phyloP scores from a whole-genome alignment of 2,329 filamentous ascomycete species.

The Botrytis paeoniae region DNA sequence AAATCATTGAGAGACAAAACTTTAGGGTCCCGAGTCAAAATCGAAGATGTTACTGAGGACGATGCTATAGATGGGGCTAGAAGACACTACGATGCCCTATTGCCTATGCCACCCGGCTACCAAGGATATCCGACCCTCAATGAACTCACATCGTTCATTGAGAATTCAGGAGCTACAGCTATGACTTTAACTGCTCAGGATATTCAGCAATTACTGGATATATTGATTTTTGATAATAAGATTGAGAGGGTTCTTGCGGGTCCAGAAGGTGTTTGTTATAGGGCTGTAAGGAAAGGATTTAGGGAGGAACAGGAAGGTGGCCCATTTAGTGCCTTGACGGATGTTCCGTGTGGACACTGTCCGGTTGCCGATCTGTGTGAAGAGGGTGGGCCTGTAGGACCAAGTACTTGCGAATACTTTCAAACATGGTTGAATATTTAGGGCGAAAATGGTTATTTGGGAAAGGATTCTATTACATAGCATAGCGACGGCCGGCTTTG shows the following conservation, averaged over 20 bases:
- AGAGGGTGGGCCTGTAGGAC: conserved; percentile 85
- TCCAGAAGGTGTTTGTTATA: conserved; percentile 38
- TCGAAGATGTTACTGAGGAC: conserved; percentile 26
- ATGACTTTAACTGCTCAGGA: conserved; percentile 69
- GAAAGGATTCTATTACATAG: conserved; percentile 27
- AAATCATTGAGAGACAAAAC: conserved; percentile 34
- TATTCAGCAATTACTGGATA: conserved; percentile 80
- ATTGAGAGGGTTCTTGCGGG: conserved; percentile 58
- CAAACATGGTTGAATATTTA: conserved; percentile 67
- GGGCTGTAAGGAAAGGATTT: conserved; percentile 35
- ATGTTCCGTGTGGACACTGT: conserved; percentile 86
- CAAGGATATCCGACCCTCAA: conserved; percentile 75
- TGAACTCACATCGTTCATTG: conserved; percentile 73
- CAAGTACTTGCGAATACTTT: conserved; percentile 89
- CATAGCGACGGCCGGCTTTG: conserved; percentile 35
- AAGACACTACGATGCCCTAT: conserved; percentile 28
- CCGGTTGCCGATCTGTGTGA: conserved; percentile 92
- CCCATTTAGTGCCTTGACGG: conserved; percentile 57
- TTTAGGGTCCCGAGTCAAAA: conserved; percentile 23
- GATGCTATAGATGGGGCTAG: conserved; percentile 20
- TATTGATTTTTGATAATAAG: conserved; percentile 83
- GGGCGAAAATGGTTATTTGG: neutral
- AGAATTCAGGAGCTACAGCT: conserved; percentile 65
- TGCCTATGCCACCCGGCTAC: conserved; percentile 62
- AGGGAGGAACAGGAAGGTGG: conserved; percentile 41